phyloP scores from a whole-genome alignment of 805 yeast species.

The Cyberlindnera suaveolens region DNA sequence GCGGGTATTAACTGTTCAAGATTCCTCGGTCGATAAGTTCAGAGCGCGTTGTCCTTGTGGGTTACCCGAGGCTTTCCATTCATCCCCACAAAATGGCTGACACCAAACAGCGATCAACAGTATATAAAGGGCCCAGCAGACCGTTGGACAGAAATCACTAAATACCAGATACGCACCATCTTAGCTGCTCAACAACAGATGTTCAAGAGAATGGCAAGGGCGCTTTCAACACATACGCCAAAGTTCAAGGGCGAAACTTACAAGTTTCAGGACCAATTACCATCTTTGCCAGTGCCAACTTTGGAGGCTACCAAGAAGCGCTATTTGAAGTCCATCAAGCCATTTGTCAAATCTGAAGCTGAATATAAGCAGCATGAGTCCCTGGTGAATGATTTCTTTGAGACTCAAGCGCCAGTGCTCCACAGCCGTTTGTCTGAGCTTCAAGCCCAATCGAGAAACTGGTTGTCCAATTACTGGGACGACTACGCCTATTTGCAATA shows the following conservation, averaged over 20 bases:
- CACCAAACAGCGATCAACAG: neutral
- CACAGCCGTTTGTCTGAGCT: slow-evolving; percentile 59
- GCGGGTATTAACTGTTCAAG: too few species aligned
- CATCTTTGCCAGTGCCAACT: slow-evolving; percentile 83
- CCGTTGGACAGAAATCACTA: neutral
- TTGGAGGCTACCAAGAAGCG: slow-evolving; percentile 61
- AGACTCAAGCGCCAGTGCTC: slow-evolving; percentile 60
- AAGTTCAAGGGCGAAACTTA: slow-evolving; percentile 58
- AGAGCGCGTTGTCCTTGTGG: neutral
- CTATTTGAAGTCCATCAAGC: slow-evolving; percentile 69
- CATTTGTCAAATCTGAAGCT: slow-evolving; percentile 46
- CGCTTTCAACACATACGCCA: slow-evolving; percentile 13
- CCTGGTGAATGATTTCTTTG: slow-evolving; percentile 62
- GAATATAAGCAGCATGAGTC: slow-evolving; percentile 48
- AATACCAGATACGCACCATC: neutral
- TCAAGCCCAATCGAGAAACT: slow-evolving; percentile 49
- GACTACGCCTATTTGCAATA: slow-evolving; percentile 85
- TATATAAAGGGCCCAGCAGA: neutral
- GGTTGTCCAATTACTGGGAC: slow-evolving; percentile 94
- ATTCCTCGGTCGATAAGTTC: too few species aligned
- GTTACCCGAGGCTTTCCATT: slow-evolving; percentile 2
- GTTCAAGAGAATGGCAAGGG: slow-evolving; percentile 24
- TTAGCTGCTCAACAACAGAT: slow-evolving; percentile 2
- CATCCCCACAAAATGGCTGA: slow-evolving; percentile 1
- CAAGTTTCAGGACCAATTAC: slow-evolving; percentile 67